A percentile compares a stretch with the other conserved stretches of the same genome.
These are phyloP conservation scores for Vitis cinerea DNA, from an alignment of 164 flowering plant species.

Conservation along the genomic window DNA sequence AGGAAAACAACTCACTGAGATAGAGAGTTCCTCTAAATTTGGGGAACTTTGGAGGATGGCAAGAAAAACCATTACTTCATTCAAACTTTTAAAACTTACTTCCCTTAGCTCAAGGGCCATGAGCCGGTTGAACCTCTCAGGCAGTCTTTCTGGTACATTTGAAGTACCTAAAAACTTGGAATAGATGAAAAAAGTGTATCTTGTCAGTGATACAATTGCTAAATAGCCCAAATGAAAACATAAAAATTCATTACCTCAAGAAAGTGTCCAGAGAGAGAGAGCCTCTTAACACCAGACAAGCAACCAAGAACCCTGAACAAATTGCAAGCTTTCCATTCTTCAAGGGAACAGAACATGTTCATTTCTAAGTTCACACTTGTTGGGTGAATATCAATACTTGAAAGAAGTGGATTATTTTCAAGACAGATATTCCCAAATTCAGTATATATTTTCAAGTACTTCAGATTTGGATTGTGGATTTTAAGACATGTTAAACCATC, in stretches of 20 bases:
- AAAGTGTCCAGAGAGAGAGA: slow-evolving; percentile 5
- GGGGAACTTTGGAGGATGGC: slow-evolving; percentile 12
- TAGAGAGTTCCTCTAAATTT: slow-evolving; percentile 8
- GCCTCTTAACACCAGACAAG: slow-evolving; percentile 3
- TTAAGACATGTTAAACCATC: slow-evolving; percentile 1
- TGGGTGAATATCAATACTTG: slow-evolving; percentile 2
- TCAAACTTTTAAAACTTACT: slow-evolving; percentile 4
- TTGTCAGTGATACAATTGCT: background rate
- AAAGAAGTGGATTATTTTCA: background rate
- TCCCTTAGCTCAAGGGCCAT: slow-evolving; percentile 14
- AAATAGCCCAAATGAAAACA: background rate
- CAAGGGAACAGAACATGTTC: background rate
- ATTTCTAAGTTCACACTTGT: background rate
- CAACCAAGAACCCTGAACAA: slow-evolving; percentile 6
- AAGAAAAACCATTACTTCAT: background rate
- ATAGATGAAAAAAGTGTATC: background rate
- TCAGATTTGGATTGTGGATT: slow-evolving; percentile 13
- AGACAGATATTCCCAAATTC: slow-evolving; percentile 12
- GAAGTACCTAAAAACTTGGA: slow-evolving; percentile 7
- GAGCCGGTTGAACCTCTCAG: background rate
- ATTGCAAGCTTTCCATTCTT: background rate
- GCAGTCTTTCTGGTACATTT: slow-evolving; percentile 2
- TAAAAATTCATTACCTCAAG: slow-evolving; percentile 5
- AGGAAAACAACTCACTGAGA: slow-evolving; percentile 6
- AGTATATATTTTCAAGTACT: slow-evolving; percentile 8